These are phyloP conservation scores for Kickxella alabastrina DNA, from an alignment of 192 early-diverging fungal species.

Conservation along the genomic window DNA sequence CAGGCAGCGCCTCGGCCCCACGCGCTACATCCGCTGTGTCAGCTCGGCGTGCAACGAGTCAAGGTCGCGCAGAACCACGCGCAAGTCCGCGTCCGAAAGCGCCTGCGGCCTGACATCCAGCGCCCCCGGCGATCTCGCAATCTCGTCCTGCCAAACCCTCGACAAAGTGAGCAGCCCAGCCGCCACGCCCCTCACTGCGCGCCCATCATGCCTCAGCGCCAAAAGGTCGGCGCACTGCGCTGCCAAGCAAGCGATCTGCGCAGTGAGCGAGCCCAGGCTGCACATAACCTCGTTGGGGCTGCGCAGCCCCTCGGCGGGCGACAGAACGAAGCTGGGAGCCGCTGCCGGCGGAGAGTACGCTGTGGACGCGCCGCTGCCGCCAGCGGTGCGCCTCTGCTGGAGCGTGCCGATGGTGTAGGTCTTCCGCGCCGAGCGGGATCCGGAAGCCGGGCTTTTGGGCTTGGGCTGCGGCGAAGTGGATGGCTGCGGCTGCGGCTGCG, in stretches of 20 bases:
- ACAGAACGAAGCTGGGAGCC: neutral
- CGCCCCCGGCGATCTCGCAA: conserved; percentile 9
- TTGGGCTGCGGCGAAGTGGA: neutral
- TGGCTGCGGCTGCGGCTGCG: neutral
- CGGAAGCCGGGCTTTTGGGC: too few relatives aligned
- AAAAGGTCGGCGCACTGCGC: conserved; percentile 42
- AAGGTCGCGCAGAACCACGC: conserved; percentile 20
- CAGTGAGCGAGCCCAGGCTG: conserved; percentile 30
- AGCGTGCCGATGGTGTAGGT: conserved; percentile 27
- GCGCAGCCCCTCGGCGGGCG: neutral
- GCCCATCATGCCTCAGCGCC: neutral
- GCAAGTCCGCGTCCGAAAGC: conserved; percentile 19
- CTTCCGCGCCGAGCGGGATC: conserved; percentile 8
- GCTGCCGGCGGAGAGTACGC: neutral
- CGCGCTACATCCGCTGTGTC: too few relatives aligned
- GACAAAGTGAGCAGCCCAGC: conserved; percentile 25
- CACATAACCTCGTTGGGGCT: conserved; percentile 16
- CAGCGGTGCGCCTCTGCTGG: conserved; percentile 28
- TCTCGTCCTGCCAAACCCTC: conserved; percentile 44
- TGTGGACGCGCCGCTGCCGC: neutral
- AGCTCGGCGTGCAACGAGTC: conserved; percentile 5
- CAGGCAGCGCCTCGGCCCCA: too few relatives aligned
- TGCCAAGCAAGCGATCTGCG: conserved; percentile 31
- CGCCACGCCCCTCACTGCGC: conserved; percentile 2
- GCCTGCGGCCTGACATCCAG: conserved; percentile 5